Conservation (phyloP, 768 basidiomycete genomes). For the Tremella yokohamensis region DNA sequence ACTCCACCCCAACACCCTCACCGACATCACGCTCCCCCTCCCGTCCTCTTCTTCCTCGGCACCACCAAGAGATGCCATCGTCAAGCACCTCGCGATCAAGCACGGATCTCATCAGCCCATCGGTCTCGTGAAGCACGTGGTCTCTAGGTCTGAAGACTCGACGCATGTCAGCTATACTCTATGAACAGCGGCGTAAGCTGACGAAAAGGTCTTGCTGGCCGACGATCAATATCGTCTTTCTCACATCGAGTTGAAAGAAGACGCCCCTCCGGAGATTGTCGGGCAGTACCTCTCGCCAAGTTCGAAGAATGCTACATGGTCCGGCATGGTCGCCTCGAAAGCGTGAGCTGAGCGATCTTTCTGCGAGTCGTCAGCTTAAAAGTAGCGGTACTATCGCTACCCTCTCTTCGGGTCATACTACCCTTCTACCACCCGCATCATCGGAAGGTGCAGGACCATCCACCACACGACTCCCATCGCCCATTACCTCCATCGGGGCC, state of each 20-base stretch:
- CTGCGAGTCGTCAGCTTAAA: not conserved
- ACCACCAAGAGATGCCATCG: conserved; percentile 31
- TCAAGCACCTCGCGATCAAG: conserved; percentile 40
- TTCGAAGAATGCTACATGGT: conserved; percentile 34
- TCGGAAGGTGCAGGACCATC: conserved; percentile 5
- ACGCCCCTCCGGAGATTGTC: conserved; percentile 28
- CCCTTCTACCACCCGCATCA: conserved; percentile 8
- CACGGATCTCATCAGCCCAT: conserved; percentile 34
- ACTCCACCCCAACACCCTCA: conserved; percentile 41
- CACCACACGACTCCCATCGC: conserved; percentile 7
- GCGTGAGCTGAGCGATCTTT: conserved; percentile 20
- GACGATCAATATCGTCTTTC: conserved; percentile 37
- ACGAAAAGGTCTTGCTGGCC: conserved; percentile 25
- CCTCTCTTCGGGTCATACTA: conserved; percentile 26
- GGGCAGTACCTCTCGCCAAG: conserved; percentile 30
- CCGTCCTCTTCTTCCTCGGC: conserved; percentile 16
- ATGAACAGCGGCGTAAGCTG: conserved; percentile 5
- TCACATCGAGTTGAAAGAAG: conserved; percentile 23
- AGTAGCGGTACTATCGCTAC: conserved; percentile 32
- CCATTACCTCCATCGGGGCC: conserved; percentile 6
- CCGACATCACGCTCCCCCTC: conserved; percentile 36
- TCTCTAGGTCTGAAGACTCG: conserved; percentile 6
- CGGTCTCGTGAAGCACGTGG: conserved; percentile 37
- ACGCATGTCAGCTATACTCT: not conserved
- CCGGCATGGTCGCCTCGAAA: conserved; percentile 31